Conservation (phyloP, 2,329 filamentous ascomycete genomes). For the Metarhizium album region DNA sequence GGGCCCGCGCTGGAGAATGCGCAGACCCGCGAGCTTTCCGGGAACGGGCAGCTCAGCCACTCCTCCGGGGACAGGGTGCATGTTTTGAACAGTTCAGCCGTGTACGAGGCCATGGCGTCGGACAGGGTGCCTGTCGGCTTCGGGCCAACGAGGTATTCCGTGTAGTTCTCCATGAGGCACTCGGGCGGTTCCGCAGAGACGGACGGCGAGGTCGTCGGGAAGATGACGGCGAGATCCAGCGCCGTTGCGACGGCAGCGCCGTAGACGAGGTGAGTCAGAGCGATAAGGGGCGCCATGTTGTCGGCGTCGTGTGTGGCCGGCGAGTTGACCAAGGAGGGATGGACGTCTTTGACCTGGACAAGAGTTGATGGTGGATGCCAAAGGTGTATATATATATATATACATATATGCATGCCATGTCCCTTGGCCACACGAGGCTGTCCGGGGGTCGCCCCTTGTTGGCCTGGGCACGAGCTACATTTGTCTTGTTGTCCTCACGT, state of each 20-base stretch:
- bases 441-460: too few species aligned
- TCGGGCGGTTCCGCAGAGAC: neutral
- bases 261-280: neutral
- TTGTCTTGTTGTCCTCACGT: too few species aligned
- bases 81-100: neutral
- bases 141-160: neutral
- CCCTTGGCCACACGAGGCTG: too few species aligned
- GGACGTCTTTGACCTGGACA: too few species aligned
- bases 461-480: too few species aligned
- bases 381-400: neutral
- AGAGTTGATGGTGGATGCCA: neutral
- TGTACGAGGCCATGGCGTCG: neutral
- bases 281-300: neutral
- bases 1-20: neutral
- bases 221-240: neutral
- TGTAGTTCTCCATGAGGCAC: neutral
- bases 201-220: neutral
- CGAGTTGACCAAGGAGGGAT: neutral
- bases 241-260: neutral
- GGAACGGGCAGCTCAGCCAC: neutral
- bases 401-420: too few species aligned
- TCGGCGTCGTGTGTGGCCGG: neutral
- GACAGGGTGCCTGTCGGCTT: neutral
- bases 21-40: neutral
- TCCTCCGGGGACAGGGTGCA: neutral